phyloP scores from a whole-genome alignment of 1,139 yeast genomes.

The Yamadazyma sp. region DNA sequence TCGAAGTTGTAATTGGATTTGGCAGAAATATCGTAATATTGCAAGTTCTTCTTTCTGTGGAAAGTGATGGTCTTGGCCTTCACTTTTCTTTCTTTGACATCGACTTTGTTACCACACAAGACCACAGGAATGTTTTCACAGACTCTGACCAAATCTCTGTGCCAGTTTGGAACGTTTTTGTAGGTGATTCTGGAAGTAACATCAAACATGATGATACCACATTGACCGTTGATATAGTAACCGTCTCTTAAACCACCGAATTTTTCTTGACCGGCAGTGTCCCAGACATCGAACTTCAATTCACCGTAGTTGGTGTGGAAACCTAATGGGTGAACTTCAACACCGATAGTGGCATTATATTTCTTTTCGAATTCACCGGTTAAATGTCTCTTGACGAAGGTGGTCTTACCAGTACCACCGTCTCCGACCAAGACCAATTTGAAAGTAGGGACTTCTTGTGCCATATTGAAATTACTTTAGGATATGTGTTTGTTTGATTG shows the following conservation, averaged over 20 bases:
- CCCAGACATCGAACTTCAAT: constrained; percentile 99
- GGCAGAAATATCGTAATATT: constrained; percentile 99
- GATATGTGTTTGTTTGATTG: constrained; percentile 12
- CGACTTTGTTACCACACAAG: constrained; percentile 99
- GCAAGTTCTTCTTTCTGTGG: constrained; percentile 99
- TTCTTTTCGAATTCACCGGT: constrained; percentile 99
- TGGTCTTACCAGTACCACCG: constrained; percentile 99
- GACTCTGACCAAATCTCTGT: constrained; percentile 97
- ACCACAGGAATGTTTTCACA: constrained; percentile 99
- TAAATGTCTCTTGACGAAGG: constrained; percentile 98
- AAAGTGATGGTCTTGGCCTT: constrained; percentile 99
- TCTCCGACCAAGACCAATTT: constrained; percentile 98
- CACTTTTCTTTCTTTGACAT: constrained; percentile 99
- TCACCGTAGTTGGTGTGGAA: constrained; percentile 99
- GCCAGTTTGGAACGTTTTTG: constrained; percentile 99
- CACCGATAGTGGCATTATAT: constrained; percentile 99
- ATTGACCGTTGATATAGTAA: constrained; percentile 98
- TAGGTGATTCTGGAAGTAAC: constrained; percentile 99
- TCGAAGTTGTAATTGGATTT: constrained; percentile 99
- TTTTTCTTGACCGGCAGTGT: constrained; percentile 99
- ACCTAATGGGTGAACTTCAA: constrained; percentile 97
- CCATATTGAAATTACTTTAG: constrained; percentile 38
- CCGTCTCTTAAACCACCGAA: constrained; percentile 99
- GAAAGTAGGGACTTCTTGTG: constrained; percentile 93
- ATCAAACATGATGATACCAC: constrained; percentile 99